Percentiles rank a stretch among this genome's conserved stretches.
phyloP scores from a whole-genome alignment of 2,329 filamentous ascomycete genomes.

The Metarhizium guizhouense region DNA sequence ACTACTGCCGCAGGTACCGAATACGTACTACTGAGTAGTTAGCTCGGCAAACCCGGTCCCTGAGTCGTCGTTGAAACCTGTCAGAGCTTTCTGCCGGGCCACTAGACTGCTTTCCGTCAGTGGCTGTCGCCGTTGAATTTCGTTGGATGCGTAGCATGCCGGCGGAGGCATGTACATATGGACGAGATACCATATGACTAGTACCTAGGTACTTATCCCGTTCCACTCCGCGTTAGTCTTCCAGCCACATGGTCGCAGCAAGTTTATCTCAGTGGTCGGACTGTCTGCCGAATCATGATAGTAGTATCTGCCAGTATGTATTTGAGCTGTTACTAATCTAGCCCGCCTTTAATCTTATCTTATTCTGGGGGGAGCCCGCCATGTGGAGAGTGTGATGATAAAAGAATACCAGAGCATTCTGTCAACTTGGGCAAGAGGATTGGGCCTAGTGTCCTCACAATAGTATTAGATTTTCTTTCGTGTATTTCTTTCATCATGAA shows the following conservation, averaged over 20 bases:
- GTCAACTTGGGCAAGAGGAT: no score
- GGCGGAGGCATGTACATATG: not conserved
- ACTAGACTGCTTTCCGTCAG: not conserved
- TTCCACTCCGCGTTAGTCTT: constrained; percentile 15
- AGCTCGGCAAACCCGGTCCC: not conserved
- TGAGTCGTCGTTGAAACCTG: not conserved
- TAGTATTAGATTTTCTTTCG: no score
- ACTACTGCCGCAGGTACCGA: no score
- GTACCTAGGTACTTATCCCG: constrained; percentile 2
- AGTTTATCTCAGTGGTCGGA: constrained; percentile 16
- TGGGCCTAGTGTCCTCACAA: no score
- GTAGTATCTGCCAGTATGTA: no score
- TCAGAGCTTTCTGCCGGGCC: not conserved
- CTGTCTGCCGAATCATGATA: not conserved
- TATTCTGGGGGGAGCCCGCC: no score
- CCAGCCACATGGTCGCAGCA: constrained; percentile 19
- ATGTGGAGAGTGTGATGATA: no score
- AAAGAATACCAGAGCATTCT: no score
- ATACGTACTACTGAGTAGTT: not conserved
- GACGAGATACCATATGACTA: not conserved
- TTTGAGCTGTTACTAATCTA: no score
- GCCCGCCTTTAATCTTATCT: not conserved
- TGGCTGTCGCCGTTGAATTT: not conserved
- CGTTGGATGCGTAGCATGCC: not conserved
- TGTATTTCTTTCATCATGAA: no score